A percentile compares a stretch with the other conserved stretches of the same genome.
Conservation (phyloP, 169 alveolate species). For the Cryptosporidium sp. region DNA sequence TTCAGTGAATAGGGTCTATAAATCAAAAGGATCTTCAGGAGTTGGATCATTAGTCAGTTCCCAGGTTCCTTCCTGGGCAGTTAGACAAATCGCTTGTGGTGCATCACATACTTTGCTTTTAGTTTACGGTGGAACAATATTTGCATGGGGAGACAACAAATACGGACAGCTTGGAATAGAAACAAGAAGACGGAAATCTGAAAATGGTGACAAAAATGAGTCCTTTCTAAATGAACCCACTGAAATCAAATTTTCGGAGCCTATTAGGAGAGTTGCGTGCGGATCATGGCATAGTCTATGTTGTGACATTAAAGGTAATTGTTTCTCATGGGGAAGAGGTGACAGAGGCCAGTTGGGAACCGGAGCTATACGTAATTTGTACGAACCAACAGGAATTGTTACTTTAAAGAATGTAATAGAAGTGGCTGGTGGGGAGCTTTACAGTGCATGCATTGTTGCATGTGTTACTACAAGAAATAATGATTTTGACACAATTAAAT, state of each 20-base stretch:
- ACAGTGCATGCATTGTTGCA: slow-evolving; percentile 86
- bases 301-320: slow-evolving; percentile 47
- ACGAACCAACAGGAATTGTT: slow-evolving; percentile 83
- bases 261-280: slow-evolving; percentile 49
- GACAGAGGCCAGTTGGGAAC: slow-evolving; percentile 67
- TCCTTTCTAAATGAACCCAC: slow-evolving; percentile 12
- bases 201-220: not conserved
- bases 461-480: slow-evolving; percentile 10
- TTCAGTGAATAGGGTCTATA: slow-evolving; percentile 9
- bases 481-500: slow-evolving; percentile 68
- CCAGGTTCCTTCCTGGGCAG: slow-evolving; percentile 25
- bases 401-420: slow-evolving; percentile 83
- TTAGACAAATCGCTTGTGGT: slow-evolving; percentile 81
- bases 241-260: slow-evolving; percentile 44
- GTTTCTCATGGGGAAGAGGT: slow-evolving; percentile 74
- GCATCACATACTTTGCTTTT: slow-evolving; percentile 77
- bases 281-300: slow-evolving; percentile 64
- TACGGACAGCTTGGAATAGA: slow-evolving; percentile 81
- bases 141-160: slow-evolving; percentile 80
- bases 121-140: slow-evolving; percentile 73
- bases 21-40: not conserved
- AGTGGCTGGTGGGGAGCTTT: slow-evolving; percentile 87
- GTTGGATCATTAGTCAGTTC: slow-evolving; percentile 18
- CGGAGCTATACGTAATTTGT: slow-evolving; percentile 83
- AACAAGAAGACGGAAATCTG: not conserved